Percentiles rank a stretch among this genome's conserved stretches.
phyloP scores from a whole-genome alignment of 2,329 filamentous ascomycete species.

The Talaromyces sp. region DNA sequence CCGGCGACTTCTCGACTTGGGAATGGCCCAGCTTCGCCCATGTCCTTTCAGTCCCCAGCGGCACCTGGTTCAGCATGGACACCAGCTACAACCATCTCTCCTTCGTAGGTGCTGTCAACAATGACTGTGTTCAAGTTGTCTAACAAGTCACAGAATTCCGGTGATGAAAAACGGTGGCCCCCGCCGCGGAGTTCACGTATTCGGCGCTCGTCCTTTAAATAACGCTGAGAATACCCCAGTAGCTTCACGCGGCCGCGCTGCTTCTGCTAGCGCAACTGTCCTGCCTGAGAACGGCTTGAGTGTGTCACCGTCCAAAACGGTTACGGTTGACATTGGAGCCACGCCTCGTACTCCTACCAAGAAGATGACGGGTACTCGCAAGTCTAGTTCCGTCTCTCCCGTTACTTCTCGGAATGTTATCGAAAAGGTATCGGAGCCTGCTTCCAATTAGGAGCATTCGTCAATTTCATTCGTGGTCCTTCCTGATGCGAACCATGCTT shows the following conservation, averaged over 20 bases:
- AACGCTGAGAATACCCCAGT: constrained; percentile 36
- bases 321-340: constrained; percentile 19
- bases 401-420: constrained; percentile 37
- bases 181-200: constrained; percentile 30
- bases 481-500: not conserved
- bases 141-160: constrained; percentile 33
- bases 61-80: constrained; percentile 41
- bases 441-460: not conserved
- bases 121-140: constrained; percentile 7
- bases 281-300: constrained; percentile 29
- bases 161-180: constrained; percentile 34
- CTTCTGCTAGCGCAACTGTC: constrained; percentile 22
- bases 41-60: constrained; percentile 40
- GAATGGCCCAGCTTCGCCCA: constrained; percentile 37
- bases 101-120: constrained; percentile 34
- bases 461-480: not conserved
- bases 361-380: constrained; percentile 33
- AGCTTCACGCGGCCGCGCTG: constrained; percentile 26
- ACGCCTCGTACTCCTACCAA: constrained; percentile 36
- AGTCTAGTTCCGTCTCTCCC: constrained; percentile 34
- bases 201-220: constrained; percentile 28
- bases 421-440: constrained; percentile 29
- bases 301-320: constrained; percentile 32
- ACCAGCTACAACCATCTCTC: constrained; percentile 45
- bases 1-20: constrained; percentile 39